Evolutionary conservation across 2,329 filamentous ascomycete species (phyloP).

Genomic region (Neopestalotiopsis clavispora): DNA sequence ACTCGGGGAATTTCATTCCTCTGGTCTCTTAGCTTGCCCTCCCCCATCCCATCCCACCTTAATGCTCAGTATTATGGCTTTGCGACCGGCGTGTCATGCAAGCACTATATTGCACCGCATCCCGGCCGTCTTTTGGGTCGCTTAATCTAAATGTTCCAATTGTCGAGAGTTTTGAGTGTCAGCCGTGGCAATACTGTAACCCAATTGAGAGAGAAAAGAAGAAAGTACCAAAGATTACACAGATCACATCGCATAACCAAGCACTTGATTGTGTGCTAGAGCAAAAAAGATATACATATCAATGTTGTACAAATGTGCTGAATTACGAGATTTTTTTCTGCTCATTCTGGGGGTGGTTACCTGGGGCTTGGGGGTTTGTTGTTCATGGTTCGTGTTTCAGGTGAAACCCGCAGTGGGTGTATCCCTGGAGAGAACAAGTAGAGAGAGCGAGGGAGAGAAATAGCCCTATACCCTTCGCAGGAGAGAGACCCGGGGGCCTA

Average conservation of each 20-base stretch:
- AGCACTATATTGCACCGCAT: background rate
- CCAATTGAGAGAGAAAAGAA: background rate
- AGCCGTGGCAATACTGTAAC: background rate
- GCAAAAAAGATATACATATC: background rate
- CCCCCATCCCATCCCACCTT: background rate
- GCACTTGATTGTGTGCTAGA: background rate
- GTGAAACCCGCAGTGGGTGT: background rate
- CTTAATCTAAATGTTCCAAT: background rate
- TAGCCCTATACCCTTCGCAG: constrained; percentile 2
- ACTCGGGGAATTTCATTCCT: constrained; percentile 2
- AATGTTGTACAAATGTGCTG: background rate
- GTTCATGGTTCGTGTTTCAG: constrained; percentile 11
- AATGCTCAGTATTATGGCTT: background rate
- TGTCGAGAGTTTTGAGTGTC: background rate
- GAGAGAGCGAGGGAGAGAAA: background rate
- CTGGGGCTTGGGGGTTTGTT: background rate
- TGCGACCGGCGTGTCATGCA: background rate
- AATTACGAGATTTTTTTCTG: background rate
- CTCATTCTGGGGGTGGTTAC: background rate
- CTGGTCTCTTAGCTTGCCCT: no score
- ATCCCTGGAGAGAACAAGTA: background rate
- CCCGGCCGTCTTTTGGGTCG: background rate
- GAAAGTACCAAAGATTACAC: background rate
- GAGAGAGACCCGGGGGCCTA: no score
- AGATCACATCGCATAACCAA: background rate